Evolutionary conservation across 169 alveolate species (phyloP), one percentile per base, ranked within the genome.

Genomic region (Cyclospora cayetanensis): DNA sequence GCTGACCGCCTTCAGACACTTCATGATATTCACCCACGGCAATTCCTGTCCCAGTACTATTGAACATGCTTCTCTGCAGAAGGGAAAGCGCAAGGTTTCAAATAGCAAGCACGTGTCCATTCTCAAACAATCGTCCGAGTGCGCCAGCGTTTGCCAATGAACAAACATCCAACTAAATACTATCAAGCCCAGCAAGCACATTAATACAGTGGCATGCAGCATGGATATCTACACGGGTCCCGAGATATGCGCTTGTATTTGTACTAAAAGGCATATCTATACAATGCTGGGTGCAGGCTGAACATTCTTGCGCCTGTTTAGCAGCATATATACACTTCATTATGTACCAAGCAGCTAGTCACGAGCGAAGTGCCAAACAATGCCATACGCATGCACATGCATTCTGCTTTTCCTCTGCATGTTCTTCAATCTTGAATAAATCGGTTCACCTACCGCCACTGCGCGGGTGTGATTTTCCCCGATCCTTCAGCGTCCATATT

Each of bases 11-110:
- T 82, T 77, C 66, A 93, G 42, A 1, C 76, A 31, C 93, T 90
- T 76, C 91, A 87, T 55, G 25, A 93, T 77, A 41, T 63, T 68
- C 41, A 70, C 90, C 95, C 95, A 93, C 27, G 95, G 95, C 29
- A 93, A 68, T 34, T 74, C 60, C 68, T 82, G 91, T 12, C 95
- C 95, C 60, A 92, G 65, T 27, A 92, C 95, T 9, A 39, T 80
- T 20, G 84, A 2, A 83, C 95, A 92, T 0, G 92, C 95, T 82
- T 92, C 90, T 50, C 93, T 37, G 85, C 2, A 27, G 22, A 29
- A n/a, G n/a, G n/a, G n/a, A n/a, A n/a, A n/a, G n/a, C n/a, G n/a
- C n/a, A n/a, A n/a, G n/a, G n/a, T n/a, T n/a, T n/a, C n/a, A n/a
- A n/a, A n/a, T n/a, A n/a, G n/a, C n/a, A n/a, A n/a, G n/a, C n/a